Evolutionary conservation across 148 eudicot species (phyloP).

Genomic region (Selenicereus undatus): DNA sequence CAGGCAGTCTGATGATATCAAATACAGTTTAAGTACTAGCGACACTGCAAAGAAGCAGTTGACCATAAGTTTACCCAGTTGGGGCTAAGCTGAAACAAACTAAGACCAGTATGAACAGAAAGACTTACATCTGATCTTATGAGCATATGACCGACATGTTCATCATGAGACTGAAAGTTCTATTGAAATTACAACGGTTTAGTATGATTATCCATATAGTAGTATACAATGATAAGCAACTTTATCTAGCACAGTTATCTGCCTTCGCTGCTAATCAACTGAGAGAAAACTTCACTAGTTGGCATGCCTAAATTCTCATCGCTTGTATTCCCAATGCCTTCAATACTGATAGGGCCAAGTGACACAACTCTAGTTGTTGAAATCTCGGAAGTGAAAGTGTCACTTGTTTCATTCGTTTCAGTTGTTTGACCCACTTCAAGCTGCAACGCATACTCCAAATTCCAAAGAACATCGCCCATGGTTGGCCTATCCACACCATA

Average conservation of each 20-base stretch:
- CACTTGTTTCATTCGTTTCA: constrained; percentile 28
- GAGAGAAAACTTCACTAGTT: constrained; percentile 71
- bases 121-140: neutral
- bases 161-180: neutral
- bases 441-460: constrained; percentile 75
- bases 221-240: constrained; percentile 16
- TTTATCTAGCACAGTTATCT: constrained; percentile 35
- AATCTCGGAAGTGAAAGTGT: constrained; percentile 24
- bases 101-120: neutral
- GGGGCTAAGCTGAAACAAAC: neutral
- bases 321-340: constrained; percentile 26
- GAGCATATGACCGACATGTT: neutral
- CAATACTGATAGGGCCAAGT: constrained; percentile 19
- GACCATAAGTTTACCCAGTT: no score
- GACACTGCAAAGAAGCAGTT: no score
- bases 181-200: neutral
- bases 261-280: constrained; percentile 68
- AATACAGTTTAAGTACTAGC: no score
- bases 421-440: constrained; percentile 53
- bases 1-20: no score
- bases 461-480: constrained; percentile 96
- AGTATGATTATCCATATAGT: neutral
- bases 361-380: constrained; percentile 31
- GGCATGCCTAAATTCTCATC: constrained; percentile 47
- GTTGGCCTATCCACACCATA: constrained; percentile 92